Evolutionary conservation across 257 asterid species (phyloP), one percentile per base, ranked within the genome.

Genomic region (Craterostigma plantagineum): DNA sequence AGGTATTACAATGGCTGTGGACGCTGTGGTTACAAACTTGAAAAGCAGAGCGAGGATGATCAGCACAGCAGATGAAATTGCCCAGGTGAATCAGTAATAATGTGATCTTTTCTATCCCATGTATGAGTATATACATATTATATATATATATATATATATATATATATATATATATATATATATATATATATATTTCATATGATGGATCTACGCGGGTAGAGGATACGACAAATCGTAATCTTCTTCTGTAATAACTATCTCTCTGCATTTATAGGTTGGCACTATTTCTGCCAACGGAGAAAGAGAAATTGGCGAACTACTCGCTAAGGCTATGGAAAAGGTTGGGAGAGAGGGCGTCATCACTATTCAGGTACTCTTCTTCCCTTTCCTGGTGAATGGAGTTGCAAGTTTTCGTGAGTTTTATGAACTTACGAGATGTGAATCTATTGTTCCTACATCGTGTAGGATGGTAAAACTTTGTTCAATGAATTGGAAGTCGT

Each of bases 281-380:
- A 82, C 95, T 33, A 82, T 87, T 30, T 87, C 95, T 45, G 77
- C 98, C 1, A 87, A 87, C 27, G 93, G 95, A 37, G 95, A 87
- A 42, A 72, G 93, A 39, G 98, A 72, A 53, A 79, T 87, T 43
- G 98, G 98, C 13, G 95, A 82, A 61, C 70, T 87, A 61, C 79
- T 87, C 43, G 95, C 98, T 0, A 87, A 72, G 74, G 98, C 98
- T 7, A 87, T 87, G 95, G 98, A 87, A 47, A 87, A 69, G 68
- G 98, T 87, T 40, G 98, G 98, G 55, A 87, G 81, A 56, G 95
- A 82, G 60, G 98, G 95, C 18, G 98, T 87, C 41, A 87, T 87
- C 45, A 82, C 98, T 17, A 82, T 87, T 57, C 93, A 82, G 66
- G 98, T 87, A 67, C 54, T 86, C 57, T 8, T 12, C 8, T 5